Base-by-base conservation (phyloP, 1,284 basidiomycete species). In the Irpex lacteus region DNA sequence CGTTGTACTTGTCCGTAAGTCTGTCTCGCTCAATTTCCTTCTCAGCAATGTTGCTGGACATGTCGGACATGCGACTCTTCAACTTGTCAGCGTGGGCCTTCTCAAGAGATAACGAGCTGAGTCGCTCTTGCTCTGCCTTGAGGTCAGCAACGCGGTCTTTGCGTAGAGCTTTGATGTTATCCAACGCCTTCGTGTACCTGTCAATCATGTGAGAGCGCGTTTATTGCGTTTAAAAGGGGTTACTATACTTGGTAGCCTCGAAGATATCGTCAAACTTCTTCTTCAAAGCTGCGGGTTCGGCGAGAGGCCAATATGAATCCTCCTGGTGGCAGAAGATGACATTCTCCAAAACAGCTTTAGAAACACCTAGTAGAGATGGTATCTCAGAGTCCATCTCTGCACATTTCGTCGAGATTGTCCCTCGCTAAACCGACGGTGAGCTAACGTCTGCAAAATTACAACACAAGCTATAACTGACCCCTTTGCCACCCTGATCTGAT, bases 301-400 rank as follows among this genome's bases (percentile, higher is more conserved):
- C 85, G 11, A 99, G 82, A 0, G 98, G 98, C 98, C 98, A 99
- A 72, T 96, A 98, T 0, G 95, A 96, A 64, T 99, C 98, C 73
- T 99, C 98, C 78, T 99, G 98, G 76, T 99, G 98, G 77, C 98
- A 99, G 73, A 99, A 99, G 66, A 99, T 98, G 72, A 99, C 97
- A 73, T 98, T 98, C 73, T 99, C 97, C 19, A 99, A 87, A 58
- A 99, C 97, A 5, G 96, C 91, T 75, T 95, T 96, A 9, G 95
- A 98, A 2, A 99, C 97, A 53, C 98, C 98, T n/a, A 99, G 86
- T 9, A 94, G 80, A 65, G 90, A 85, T 5, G 96, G 96, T 54
- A 99, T 96, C 76, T 99, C 98, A 13, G 87, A 80, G 73, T 99
- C 97, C 83, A 99, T 92, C 76, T 98, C 96, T 2, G 95, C 94